These are phyloP conservation scores for Aureobasidium sp. DNA, from an alignment of 2,329 filamentous ascomycete species.

Conservation along the genomic window DNA sequence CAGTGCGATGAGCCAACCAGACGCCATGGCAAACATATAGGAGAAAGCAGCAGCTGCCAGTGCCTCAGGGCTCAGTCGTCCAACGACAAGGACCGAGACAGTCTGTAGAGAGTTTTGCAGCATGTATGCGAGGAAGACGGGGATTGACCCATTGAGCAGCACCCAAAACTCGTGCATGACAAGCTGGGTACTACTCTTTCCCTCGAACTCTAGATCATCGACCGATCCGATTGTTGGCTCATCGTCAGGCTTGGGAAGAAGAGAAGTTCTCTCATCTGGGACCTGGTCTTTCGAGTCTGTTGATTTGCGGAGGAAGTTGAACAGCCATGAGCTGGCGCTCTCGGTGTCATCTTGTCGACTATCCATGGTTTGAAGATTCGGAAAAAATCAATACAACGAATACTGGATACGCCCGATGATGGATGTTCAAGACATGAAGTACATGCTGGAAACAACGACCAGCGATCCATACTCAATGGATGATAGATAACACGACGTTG, in stretches of 20 bases:
- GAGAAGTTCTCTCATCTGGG: slow-evolving; percentile 34
- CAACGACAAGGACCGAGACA: slow-evolving; percentile 70
- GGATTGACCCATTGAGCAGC: slow-evolving; percentile 59
- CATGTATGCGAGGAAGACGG: slow-evolving; percentile 75
- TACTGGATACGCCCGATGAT: background rate
- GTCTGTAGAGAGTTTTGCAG: slow-evolving; percentile 82
- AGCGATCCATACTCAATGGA: background rate
- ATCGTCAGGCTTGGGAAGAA: slow-evolving; percentile 33
- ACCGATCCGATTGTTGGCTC: slow-evolving; percentile 25
- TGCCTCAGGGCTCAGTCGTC: slow-evolving; percentile 68
- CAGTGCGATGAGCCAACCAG: slow-evolving; percentile 76
- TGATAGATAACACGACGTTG: background rate
- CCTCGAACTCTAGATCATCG: slow-evolving; percentile 30
- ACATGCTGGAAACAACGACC: background rate
- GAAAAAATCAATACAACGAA: background rate
- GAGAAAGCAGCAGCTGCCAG: slow-evolving; percentile 76
- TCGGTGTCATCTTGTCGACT: slow-evolving; percentile 18
- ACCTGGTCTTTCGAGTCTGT: slow-evolving; percentile 3
- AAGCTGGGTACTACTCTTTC: slow-evolving; percentile 28
- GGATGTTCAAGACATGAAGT: background rate
- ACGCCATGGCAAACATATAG: slow-evolving; percentile 90
- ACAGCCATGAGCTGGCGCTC: slow-evolving; percentile 22
- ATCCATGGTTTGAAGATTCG: slow-evolving; percentile 18
- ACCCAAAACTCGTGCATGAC: slow-evolving; percentile 55
- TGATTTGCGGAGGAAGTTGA: slow-evolving; percentile 16